These are phyloP conservation scores for Epichloe sp. DNA, from an alignment of 2,329 filamentous ascomycete species.

Conservation along the genomic window DNA sequence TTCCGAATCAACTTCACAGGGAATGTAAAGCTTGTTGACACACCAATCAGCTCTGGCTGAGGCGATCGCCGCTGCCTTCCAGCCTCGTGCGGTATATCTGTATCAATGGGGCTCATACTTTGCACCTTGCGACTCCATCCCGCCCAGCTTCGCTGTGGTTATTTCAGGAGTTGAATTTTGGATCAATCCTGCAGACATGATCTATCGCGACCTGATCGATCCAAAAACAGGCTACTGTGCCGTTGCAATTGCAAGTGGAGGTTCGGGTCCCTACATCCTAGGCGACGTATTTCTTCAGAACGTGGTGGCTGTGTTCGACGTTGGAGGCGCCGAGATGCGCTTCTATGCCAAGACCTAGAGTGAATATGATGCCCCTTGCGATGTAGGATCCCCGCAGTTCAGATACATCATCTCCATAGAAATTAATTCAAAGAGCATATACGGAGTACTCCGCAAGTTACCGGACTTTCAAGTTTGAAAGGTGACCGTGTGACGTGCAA, in stretches of 20 bases:
- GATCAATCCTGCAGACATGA: conserved; percentile 34
- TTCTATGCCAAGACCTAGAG: conserved; percentile 21
- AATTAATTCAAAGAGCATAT: too few relatives aligned
- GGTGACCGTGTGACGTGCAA: too few relatives aligned
- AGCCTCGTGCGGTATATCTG: conserved; percentile 32
- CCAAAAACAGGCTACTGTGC: conserved; percentile 34
- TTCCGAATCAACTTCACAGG: neutral
- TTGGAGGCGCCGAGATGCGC: conserved; percentile 32
- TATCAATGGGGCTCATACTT: conserved; percentile 36
- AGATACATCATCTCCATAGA: too few relatives aligned
- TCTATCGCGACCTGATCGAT: conserved; percentile 30
- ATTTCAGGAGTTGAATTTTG: conserved; percentile 30
- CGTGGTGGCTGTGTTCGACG: conserved; percentile 34
- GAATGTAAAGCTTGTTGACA: neutral
- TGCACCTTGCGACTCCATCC: conserved; percentile 32
- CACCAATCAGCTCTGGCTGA: conserved; percentile 29
- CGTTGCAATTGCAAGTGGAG: conserved; percentile 31
- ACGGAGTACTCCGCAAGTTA: too few relatives aligned
- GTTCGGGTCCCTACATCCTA: conserved; percentile 33
- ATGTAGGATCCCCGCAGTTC: too few relatives aligned
- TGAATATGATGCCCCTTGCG: neutral
- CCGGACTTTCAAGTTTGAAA: too few relatives aligned
- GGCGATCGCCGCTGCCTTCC: conserved; percentile 32
- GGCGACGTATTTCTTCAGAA: conserved; percentile 39
- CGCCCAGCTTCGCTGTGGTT: conserved; percentile 31